phyloP scores from a whole-genome alignment of 495 filamentous ascomycete species.

The Monascus purpureus region DNA sequence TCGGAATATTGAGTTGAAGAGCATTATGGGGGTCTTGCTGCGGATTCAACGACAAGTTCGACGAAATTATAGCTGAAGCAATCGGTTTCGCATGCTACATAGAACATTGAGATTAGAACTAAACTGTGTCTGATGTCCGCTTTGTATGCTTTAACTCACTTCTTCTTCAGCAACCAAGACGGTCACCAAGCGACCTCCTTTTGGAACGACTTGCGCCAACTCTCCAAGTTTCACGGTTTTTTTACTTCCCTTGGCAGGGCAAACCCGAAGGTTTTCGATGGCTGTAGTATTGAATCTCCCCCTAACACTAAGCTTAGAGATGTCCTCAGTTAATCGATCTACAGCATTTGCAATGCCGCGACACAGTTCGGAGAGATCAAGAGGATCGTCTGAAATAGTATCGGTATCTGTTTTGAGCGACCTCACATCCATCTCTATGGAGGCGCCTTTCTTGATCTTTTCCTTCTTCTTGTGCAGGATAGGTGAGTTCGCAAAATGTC shows the following conservation, averaged over 20 bases:
- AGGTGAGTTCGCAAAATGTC: slow-evolving; percentile 14
- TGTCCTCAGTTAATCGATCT: slow-evolving; percentile 43
- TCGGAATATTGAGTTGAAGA: slow-evolving; percentile 55
- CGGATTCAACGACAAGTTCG: slow-evolving; percentile 58
- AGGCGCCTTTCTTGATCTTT: slow-evolving; percentile 14
- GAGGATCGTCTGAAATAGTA: slow-evolving; percentile 41
- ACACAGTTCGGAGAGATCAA: slow-evolving; percentile 52
- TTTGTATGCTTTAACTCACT: slow-evolving; percentile 28
- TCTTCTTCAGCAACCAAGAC: slow-evolving; percentile 51
- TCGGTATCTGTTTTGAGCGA: slow-evolving; percentile 4
- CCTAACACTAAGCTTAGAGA: slow-evolving; percentile 50
- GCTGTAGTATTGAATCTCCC: slow-evolving; percentile 55
- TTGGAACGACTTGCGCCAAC: slow-evolving; percentile 62
- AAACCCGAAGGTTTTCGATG: slow-evolving; percentile 51
- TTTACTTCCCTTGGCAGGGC: slow-evolving; percentile 38
- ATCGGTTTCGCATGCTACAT: slow-evolving; percentile 54
- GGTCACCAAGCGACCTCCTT: slow-evolving; percentile 50
- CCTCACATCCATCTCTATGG: slow-evolving; percentile 4
- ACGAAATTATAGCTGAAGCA: slow-evolving; percentile 52
- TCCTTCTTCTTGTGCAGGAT: slow-evolving; percentile 25
- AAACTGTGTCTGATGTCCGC: background rate
- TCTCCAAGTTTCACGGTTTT: slow-evolving; percentile 44
- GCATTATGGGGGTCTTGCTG: slow-evolving; percentile 53
- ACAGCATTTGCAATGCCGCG: slow-evolving; percentile 42
- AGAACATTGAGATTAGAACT: slow-evolving; percentile 1